Evolutionary conservation across 2,329 filamentous ascomycete genomes (phyloP).

Genomic region (Metarhizium rileyi): DNA sequence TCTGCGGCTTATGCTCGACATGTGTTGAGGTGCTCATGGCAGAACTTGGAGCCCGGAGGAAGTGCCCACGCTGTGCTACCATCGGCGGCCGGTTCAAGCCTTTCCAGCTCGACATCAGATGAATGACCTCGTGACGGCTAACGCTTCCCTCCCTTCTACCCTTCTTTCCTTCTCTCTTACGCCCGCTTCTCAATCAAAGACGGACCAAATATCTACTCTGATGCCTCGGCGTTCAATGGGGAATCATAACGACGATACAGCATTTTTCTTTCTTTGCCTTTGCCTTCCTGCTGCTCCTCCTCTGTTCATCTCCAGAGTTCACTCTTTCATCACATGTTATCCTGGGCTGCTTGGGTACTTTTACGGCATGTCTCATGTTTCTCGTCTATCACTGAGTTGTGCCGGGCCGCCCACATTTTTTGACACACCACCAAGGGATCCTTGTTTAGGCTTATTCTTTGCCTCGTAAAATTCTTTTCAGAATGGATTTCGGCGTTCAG

Average conservation of each 20-base stretch:
- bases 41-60: conserved; percentile 64
- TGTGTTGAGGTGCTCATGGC: conserved; percentile 75
- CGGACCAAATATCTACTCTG: background rate
- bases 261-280: background rate
- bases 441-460: background rate
- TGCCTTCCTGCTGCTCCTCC: background rate
- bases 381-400: background rate
- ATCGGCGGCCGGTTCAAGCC: conserved; percentile 75
- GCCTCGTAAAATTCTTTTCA: background rate
- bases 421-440: background rate
- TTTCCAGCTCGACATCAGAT: conserved; percentile 66
- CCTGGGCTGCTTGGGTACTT: background rate
- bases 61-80: conserved; percentile 70
- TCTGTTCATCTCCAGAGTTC: background rate
- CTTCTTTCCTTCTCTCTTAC: background rate
- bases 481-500: conserved; percentile 3
- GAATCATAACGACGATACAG: background rate
- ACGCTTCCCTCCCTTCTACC: background rate
- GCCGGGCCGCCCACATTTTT: background rate
- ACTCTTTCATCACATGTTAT: background rate
- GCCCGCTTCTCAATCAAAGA: background rate
- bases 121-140: conserved; percentile 7
- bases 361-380: background rate
- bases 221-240: conserved; percentile 1
- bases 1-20: conserved; percentile 81